A percentile compares a stretch with the other conserved stretches of the same genome.
phyloP scores from a whole-genome alignment of 805 yeast species.

The Torulaspora delbrueckii region DNA sequence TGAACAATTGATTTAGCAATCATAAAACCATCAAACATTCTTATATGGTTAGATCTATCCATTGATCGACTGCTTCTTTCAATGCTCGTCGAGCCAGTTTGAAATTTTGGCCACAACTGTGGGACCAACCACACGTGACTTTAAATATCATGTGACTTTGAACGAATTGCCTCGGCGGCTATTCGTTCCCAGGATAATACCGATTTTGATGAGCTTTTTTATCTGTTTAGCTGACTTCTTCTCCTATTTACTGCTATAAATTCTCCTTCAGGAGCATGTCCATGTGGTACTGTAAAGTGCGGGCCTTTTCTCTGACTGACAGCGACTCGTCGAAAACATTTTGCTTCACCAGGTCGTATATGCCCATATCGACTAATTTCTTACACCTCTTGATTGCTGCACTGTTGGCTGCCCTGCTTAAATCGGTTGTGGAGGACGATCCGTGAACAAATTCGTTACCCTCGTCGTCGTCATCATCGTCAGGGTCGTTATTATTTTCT shows the following conservation, averaged over 20 bases:
- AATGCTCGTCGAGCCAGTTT: neutral
- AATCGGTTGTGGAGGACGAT: slow-evolving; percentile 8
- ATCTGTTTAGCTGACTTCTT: neutral
- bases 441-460: slow-evolving; percentile 19
- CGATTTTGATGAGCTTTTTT: neutral
- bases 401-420: slow-evolving; percentile 14
- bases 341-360: slow-evolving; percentile 28
- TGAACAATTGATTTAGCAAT: neutral
- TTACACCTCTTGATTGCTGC: slow-evolving; percentile 29
- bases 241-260: neutral
- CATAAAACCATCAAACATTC: neutral
- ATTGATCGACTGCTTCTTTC: neutral
- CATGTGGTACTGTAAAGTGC: slow-evolving; percentile 32
- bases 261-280: slow-evolving; percentile 25
- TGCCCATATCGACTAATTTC: slow-evolving; percentile 27
- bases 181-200: neutral
- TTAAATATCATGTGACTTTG: neutral
- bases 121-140: slow-evolving; percentile 7
- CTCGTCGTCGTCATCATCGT: slow-evolving; percentile 9
- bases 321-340: slow-evolving; percentile 28
- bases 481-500: slow-evolving; percentile 6
- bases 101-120: slow-evolving; percentile 18
- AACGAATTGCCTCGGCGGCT: slow-evolving; percentile 1
- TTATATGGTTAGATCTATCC: neutral
- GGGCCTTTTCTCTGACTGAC: slow-evolving; percentile 32